Base-by-base conservation (phyloP, 2,329 filamentous ascomycete genomes). In the Aureobasidium zeae region DNA sequence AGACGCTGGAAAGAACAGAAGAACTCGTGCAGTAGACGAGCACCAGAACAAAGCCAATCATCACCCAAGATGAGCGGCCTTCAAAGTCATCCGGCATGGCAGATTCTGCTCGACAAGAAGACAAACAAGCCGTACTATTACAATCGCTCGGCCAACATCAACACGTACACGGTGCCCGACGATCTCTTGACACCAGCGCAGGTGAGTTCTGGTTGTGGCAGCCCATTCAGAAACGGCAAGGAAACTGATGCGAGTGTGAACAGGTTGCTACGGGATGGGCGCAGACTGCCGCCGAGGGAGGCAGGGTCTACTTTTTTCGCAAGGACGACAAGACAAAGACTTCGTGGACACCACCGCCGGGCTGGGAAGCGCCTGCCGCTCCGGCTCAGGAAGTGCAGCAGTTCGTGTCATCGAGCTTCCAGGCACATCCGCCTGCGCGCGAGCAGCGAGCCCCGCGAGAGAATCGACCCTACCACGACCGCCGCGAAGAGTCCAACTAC, bases 291-390 rank as follows among this genome's bases (percentile, higher is more conserved):
- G 81, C 85, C 16, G 79, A 87, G 49, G 84, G 86, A 51, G 91
- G 89, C 34, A 79, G 81, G 55, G 86, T 89, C 60, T 98, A 98
- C 66, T 98, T 87, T 55, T 89, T 88, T 63, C 91, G 98, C 63
- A 84, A 81, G 24, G 83, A 93, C 63, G 88, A 85, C 32, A 88
- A 89, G 65, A 45, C 34, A 22, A 76, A 87, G 67, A 96, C 87
- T 62, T 86, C 84, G 22, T 98, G 91, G 91, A 83, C 88, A 57
- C 88, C 94, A 74, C 91, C 91, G 45, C 48, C 42, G 15, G 48
- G 46, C 25, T 50, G 48, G 48, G 43, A 50, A 17, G 22, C 34
- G 9, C 37, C 38, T 26, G 34, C 28, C 13, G 46, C 29, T 12
- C 39, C 46, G 7, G 31, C 11, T 10, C 34, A 37, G 21, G 46